phyloP scores from a whole-genome alignment of 2,329 filamentous ascomycete genomes.

The Fonsecaea pugnacius region DNA sequence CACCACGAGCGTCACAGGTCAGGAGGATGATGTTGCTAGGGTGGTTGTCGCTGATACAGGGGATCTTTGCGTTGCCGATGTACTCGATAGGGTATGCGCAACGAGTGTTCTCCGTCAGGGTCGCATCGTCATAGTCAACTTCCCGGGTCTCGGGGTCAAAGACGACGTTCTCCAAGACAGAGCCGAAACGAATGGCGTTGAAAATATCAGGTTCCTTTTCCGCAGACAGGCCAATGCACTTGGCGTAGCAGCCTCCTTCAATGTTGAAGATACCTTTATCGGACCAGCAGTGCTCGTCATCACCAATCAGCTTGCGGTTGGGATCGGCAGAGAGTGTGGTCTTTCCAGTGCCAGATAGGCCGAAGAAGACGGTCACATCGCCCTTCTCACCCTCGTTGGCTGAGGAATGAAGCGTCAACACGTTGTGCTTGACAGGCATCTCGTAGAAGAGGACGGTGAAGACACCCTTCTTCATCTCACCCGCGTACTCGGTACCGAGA shows the following conservation, averaged over 20 bases:
- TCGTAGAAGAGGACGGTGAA: conserved; percentile 99
- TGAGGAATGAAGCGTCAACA: conserved; percentile 96
- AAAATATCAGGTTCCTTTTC: conserved; percentile 99
- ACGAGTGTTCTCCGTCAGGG: conserved; percentile 96
- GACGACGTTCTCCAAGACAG: conserved; percentile 97
- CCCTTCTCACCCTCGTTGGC: conserved; percentile 94
- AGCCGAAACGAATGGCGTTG: conserved; percentile 93
- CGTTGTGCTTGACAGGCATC: conserved; percentile 99
- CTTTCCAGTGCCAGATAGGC: conserved; percentile 97
- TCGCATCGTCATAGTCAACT: conserved; percentile 94
- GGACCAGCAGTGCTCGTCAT: conserved; percentile 99
- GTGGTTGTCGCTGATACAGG: conserved; percentile 83
- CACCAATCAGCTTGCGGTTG: conserved; percentile 93
- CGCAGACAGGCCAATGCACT: conserved; percentile 93
- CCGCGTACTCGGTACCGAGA: conserved; percentile 96
- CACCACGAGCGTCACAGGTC: conserved; percentile 96
- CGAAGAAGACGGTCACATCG: conserved; percentile 99
- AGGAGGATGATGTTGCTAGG: conserved; percentile 97
- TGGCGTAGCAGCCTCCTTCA: conserved; percentile 98
- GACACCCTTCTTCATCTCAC: conserved; percentile 97
- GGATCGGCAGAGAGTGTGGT: conserved; percentile 96
- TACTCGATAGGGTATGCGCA: conserved; percentile 99
- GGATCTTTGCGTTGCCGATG: conserved; percentile 98
- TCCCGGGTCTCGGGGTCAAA: conserved; percentile 87
- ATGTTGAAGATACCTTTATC: conserved; percentile 99